Base-by-base conservation (phyloP, 495 filamentous ascomycete species). In the Aspergillus avenaceus region DNA sequence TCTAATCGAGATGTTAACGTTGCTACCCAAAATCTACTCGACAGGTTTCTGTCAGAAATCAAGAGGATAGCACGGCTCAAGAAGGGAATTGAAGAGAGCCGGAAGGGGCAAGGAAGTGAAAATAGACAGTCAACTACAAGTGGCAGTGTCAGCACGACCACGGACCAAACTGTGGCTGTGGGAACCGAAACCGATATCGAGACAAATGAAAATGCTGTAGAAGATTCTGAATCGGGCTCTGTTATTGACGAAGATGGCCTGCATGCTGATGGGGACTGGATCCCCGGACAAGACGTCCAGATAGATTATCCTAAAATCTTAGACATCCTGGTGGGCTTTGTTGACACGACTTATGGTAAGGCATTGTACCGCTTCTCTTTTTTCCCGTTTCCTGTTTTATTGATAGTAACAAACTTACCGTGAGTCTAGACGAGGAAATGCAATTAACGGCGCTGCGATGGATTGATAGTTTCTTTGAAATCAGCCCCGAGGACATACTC, bases 401-500 rank as follows among this genome's bases (percentile, higher is more conserved):
- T 40, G 26, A 47, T 23, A 32, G n/a, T 14, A 22, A 29, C 16
- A 23, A 24, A 37, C 50, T 53, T 8, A 58, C 42, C 21, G 14
- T 7, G 43, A 45, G 29, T 37, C 8, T 56, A 75, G 91, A 96
- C 57, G 90, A 97, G 65, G 87, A 96, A 57, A 88, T 93, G 47
- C 82, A 95, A 57, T 73, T 96, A 36, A 93, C 91, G 41, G 88
- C 93, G 9, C 75, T 99, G 16, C 83, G 90, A 32, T 99, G 95
- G 95, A 90, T 97, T 55, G 91, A 96, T 51, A 85, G 84, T 37
- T 97, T 99, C 61, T 89, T 99, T 54, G 91, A 96, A 34, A 96
- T 99, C 38, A 96, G 90, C 55, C 92, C 93, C 4, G 95, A 96
- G 63, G 95, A 97, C 55, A 92, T 99, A n/a, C 78, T 99, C 28